Evolutionary conservation across 176 grass and related monocot species (phyloP), one percentile per base, ranked within the genome.

Genomic region (Dendrocalamus sinicus): DNA sequence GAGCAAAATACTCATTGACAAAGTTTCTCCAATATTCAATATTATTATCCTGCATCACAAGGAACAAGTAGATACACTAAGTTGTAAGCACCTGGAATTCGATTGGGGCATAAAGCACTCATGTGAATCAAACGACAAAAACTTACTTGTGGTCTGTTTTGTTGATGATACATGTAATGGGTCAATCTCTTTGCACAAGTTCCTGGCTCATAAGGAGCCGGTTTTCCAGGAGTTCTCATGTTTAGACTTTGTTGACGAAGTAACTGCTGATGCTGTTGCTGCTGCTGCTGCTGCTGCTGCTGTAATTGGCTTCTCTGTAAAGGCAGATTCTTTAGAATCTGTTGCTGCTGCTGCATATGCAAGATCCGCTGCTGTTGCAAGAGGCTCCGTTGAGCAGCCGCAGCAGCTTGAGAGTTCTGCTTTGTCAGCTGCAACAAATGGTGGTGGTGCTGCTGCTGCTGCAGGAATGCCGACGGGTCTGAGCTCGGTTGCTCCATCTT

Each of bases 21-120:
- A 99, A 99, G 69, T 92, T 99, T 82, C 94, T 96, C 97, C 97
- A 99, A 83, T 96, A 99, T 55, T 99, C 97, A 57, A 99, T 99
- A 76, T 99, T 99, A 76, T 99, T 99, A 87, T 99, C 97, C 97
- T 99, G 86, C 51, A 68, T 46, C 32, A 73, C 78, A 77, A 62
- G 5, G 48, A 71, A 53, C 2, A 58, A 79, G 32, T 62, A 83
- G 70, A 80, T 70, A 75, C 74, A 86, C 50, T 85, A 48, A 47
- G 23, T 12, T 81, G 30, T 70, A 47, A 79, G 70, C 30, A 71
- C 17, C 28, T 72, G 40, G 26, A 16, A 10, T 73, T 83, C 30
- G n/a, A 58, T 67, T 90, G 6, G 15, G 67, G 54, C 41, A 82
- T 51, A 66, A 67, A 83, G 53, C 84, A 68, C 6, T 68, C 1